Evolutionary conservation across 2,329 filamentous ascomycete species (phyloP), one percentile per base, ranked within the genome.

Genomic region (Fusarium odoratissimum): DNA sequence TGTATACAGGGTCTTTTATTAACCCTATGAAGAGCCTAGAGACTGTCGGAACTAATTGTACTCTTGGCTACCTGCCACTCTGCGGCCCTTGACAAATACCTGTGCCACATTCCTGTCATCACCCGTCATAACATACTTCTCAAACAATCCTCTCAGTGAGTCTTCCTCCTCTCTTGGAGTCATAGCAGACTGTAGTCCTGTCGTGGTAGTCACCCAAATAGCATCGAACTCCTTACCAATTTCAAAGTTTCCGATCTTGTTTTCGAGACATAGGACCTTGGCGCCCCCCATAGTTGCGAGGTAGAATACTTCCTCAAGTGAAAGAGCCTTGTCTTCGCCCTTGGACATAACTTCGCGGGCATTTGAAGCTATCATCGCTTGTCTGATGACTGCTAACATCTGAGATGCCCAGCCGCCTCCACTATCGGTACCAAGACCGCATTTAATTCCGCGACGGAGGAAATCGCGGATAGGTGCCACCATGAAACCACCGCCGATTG

Each of bases 181-280:
- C 65, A 68, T 68, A 30, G 48, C 64, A 0, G 65, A 68, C 1
- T 55, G 56, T 1, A 68, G 25, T 6, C 65, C 64, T 8, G 49
- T 35, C 1, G 65, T 68, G 0, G 65, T 68, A 16, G 16, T 16
- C 2, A 68, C 64, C 65, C 48, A 68, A 2, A 35, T 55, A 0
- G 65, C 64, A 40, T 68, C 65, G 6, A 68, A 68, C 13, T 68
- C 65, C 8, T 68, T 68, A 6, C 65, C 65, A 31, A 68, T 42
- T 13, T 42, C 11, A 17, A 68, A 68, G 11, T 40, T 63, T 0
- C 65, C 65, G 28, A 68, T 49, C 5, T 44, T 45, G 4, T 49
- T 33, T 19, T 63, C 37, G 1, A 68, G 56, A 2, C 65, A 63
- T 25, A 68, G 23, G 1, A 68, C 65, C 8, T 30, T 49, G 3